These are phyloP conservation scores for Scopulariopsis brevicaulis DNA, from an alignment of 2,329 filamentous ascomycete genomes.

Conservation along the genomic window DNA sequence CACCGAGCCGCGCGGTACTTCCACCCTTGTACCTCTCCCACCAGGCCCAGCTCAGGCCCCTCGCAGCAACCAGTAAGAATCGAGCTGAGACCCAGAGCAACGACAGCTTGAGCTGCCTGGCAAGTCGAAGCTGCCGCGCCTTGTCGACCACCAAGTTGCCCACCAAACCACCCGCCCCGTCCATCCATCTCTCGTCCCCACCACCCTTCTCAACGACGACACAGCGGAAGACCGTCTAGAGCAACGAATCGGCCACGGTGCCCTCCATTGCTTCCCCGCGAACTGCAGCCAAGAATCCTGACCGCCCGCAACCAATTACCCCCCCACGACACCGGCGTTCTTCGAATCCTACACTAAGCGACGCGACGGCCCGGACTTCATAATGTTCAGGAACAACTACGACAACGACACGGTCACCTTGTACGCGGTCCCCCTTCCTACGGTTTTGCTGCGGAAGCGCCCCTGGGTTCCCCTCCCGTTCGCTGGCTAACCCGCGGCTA, in stretches of 20 bases:
- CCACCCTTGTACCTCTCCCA: neutral
- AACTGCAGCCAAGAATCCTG: neutral
- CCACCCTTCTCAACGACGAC: neutral
- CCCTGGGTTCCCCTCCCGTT: neutral
- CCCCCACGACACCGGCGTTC: neutral
- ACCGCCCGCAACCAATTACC: neutral
- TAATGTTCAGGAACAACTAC: conserved; percentile 99
- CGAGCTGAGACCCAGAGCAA: conserved; percentile 1
- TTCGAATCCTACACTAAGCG: neutral
- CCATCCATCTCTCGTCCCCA: neutral
- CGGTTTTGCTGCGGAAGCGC: conserved; percentile 1
- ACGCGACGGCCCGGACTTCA: conserved; percentile 18
- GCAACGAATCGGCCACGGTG: neutral
- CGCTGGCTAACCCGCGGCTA: conserved; percentile 23
- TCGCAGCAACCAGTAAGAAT: conserved; percentile 1
- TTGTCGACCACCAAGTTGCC: neutral
- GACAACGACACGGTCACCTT: conserved; percentile 99
- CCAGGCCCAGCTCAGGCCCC: neutral
- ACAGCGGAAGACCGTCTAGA: neutral
- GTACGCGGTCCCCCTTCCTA: conserved; percentile 42
- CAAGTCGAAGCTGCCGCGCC: conserved; percentile 2
- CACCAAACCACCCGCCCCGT: neutral
- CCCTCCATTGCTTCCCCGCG: neutral
- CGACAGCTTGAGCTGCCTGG: conserved; percentile 6
- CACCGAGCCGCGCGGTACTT: neutral